Evolutionary conservation across 495 filamentous ascomycete species (phyloP), one percentile per base, ranked within the genome.

Genomic region (Aspergillus cristatus): DNA sequence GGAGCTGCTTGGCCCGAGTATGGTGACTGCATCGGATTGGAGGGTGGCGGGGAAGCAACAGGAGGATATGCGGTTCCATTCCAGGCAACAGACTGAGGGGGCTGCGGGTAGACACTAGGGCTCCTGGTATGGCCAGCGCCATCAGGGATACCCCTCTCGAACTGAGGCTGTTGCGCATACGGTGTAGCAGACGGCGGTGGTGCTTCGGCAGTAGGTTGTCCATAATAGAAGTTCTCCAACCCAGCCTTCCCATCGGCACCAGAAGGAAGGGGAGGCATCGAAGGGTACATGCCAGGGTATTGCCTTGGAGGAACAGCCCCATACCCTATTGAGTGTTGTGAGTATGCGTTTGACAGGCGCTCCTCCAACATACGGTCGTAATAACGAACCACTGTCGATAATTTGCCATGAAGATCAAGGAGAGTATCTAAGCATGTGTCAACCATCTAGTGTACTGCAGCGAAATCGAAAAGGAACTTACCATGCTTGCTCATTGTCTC

Each of bases 401-500:
- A 68, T 61, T 98, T 98, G 22, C 86, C 79, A 60, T 98, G 93
- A 3, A 98, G 65, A 51, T 98, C 91, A 30, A 96, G 77, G 7
- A 98, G 71, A 1, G 91, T 89, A 54, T 98, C 75, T 78, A 45
- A 26, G 43, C n/a, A 35, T 12, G 17, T 2, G 44, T 71, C 42
- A 71, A 57, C 17, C 18, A 40, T 41, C n/a, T n/a, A 8, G 3
- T 20, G 28, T 43, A 20, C 10, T 38, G 14, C 11, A 32, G 33
- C 6, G 26, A 30, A 7, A 11, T 14, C 2, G 16, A 40, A 43
- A 17, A 28, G 14, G 15, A 20, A 68, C 78, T 54, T 68, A 86
- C 88, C 90, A 58, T 97, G 91, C 61, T 97, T 98, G 73, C 90
- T 97, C 91, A 97, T 97, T 1, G 91, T 97, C 63, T 98, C 91